Evolutionary conservation across 441 rosid species (phyloP), one percentile per base, ranked within the genome.

Genomic region (Corymbia citriodora): DNA sequence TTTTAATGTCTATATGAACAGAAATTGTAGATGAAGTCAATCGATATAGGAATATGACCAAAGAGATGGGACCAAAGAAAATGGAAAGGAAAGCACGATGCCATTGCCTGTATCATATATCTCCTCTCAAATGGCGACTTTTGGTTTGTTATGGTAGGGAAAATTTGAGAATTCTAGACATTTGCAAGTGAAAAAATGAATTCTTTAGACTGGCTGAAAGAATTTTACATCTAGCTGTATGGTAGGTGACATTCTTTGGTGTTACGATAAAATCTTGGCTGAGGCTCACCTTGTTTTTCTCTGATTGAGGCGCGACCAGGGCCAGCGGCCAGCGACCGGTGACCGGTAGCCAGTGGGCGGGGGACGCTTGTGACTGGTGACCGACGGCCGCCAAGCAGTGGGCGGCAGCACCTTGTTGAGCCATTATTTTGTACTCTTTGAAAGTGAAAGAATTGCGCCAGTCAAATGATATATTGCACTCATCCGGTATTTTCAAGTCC

Each of bases 21-120:
- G 17, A 74, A 40, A 74, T 11, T 40, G 14, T 45, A 0, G n/a
- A 74, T 74, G 21, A 74, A 21, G 50, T 10, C 83, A 19, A 72
- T 36, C 16, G 12, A 36, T 74, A 15, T 50, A 74, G 0, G n/a
- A 74, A 40, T 74, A 40, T 74, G 85, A 12, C 52, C 85, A 74
- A 74, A 40, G 52, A 21, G 50, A 40, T 4, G 29, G 52, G 85
- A 23, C 10, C 52, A 40, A 74, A 45, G 29, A 74, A 6, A 74
- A 21, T 21, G 33, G 17, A 61, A 61, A 61, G 9, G 9, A 45
- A 74, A 74, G 36, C 74, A 2, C 33, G 1, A 61, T 61, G 8
- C 1, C 2, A 0, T 29, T 13, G 70, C 70, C 0, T 6, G 0
- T 63, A 3, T 2, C 0, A 63, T 9, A 63, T 29, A 13, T 29